phyloP scores from a whole-genome alignment of 805 yeast species.

The Candida montana region DNA sequence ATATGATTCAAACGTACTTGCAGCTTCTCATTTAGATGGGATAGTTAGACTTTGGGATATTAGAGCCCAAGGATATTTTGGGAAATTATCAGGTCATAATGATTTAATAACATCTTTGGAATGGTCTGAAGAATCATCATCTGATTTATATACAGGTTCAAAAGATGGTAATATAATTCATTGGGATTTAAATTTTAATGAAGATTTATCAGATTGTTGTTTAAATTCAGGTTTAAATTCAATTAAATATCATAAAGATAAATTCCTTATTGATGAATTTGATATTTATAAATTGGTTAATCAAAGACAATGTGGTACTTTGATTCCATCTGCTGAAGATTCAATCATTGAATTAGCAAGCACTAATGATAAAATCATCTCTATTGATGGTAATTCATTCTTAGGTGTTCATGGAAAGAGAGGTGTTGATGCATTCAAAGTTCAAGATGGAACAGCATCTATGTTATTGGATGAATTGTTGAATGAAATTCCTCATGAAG shows the following conservation, averaged over 20 bases:
- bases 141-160: conserved; percentile 56
- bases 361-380: conserved; percentile 35
- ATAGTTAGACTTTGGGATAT: conserved; percentile 71
- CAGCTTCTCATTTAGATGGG: conserved; percentile 56
- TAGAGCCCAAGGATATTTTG: conserved; percentile 49
- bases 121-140: conserved; percentile 49
- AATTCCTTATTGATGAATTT: conserved; percentile 20
- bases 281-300: conserved; percentile 28
- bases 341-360: conserved; percentile 43
- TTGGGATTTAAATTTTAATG: conserved; percentile 50
- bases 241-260: conserved; percentile 28
- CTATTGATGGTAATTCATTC: conserved; percentile 50
- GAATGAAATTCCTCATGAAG: conserved; percentile 10
- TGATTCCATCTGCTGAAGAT: conserved; percentile 55
- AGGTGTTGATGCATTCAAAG: conserved; percentile 20
- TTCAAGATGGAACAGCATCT: conserved; percentile 19
- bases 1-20: conserved; percentile 51
- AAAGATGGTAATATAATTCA: conserved; percentile 58
- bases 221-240: conserved; percentile 43
- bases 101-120: conserved; percentile 50
- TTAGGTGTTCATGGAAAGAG: conserved; percentile 47
- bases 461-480: conserved; percentile 21
- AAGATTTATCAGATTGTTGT: conserved; percentile 35
- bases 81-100: conserved; percentile 49
- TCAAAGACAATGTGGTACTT: conserved; percentile 54